These are phyloP conservation scores for Cucurbita argyrosperma DNA, from an alignment of 306 rosid species.

Conservation along the genomic window DNA sequence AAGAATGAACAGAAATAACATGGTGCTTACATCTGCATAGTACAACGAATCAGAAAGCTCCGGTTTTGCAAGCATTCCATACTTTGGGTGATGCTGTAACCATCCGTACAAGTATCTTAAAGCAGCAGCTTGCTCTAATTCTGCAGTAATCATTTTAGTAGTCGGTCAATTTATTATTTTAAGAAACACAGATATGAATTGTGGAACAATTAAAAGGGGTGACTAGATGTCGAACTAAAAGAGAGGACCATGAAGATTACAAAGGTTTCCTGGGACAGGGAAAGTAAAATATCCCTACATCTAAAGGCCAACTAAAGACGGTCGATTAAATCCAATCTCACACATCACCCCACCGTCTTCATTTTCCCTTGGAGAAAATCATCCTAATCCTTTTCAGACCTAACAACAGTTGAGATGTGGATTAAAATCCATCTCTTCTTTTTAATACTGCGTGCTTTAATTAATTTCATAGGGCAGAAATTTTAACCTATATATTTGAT, in stretches of 20 bases:
- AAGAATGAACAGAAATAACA: slow-evolving; percentile 1
- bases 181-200: not conserved
- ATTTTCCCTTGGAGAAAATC: not conserved
- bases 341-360: not conserved
- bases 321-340: not conserved
- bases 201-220: not conserved
- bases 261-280: not conserved
- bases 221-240: not conserved
- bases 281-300: not conserved
- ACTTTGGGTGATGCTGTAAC: slow-evolving; percentile 72
- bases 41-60: slow-evolving; percentile 63
- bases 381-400: not conserved
- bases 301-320: not conserved
- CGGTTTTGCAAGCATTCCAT: slow-evolving; percentile 66
- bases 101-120: slow-evolving; percentile 78
- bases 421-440: not conserved
- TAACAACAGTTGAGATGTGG: not conserved
- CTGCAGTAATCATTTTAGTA: slow-evolving; percentile 29
- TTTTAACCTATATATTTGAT: not conserved
- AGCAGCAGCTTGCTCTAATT: slow-evolving; percentile 82
- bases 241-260: not conserved
- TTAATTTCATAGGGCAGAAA: not conserved
- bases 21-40: slow-evolving; percentile 76
- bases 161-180: not conserved
- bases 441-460: not conserved